Evolutionary conservation across 2,329 filamentous ascomycete species (phyloP).

Genomic region (Orbilia ellipsospora): DNA sequence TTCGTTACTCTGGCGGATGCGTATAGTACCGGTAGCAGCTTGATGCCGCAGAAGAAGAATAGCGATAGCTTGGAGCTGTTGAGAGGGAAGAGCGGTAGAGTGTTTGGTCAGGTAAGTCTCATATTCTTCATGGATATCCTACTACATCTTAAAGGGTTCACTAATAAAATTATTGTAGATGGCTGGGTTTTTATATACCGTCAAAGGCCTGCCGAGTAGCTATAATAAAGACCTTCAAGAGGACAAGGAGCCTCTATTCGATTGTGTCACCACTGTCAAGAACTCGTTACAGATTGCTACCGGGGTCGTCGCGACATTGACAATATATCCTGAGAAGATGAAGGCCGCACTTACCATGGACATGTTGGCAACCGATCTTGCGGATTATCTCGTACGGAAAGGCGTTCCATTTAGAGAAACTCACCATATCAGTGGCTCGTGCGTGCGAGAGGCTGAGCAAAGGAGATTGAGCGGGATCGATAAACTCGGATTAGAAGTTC

Average conservation of each 20-base stretch:
- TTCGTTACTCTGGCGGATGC: conserved; percentile 81
- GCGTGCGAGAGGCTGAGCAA: conserved; percentile 78
- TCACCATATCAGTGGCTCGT: conserved; percentile 79
- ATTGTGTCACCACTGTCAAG: conserved; percentile 81
- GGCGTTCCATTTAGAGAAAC: conserved; percentile 82
- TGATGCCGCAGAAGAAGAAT: conserved; percentile 91
- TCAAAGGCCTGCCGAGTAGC: conserved; percentile 79
- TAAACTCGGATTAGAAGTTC: conserved; percentile 73
- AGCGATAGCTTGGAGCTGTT: conserved; percentile 76
- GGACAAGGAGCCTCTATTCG: conserved; percentile 84
- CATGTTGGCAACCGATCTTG: conserved; percentile 81
- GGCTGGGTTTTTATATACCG: conserved; percentile 60
- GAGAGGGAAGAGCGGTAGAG: conserved; percentile 79
- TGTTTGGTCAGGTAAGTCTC: conserved; percentile 76
- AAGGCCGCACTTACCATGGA: conserved; percentile 79
- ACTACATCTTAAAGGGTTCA: neutral
- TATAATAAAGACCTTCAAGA: conserved; percentile 97
- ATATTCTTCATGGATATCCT: neutral
- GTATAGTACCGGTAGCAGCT: conserved; percentile 78
- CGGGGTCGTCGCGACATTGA: conserved; percentile 80
- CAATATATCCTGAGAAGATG: conserved; percentile 79
- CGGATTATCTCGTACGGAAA: conserved; percentile 73
- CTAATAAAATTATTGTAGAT: conserved; percentile 36
- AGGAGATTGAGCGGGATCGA: conserved; percentile 74
- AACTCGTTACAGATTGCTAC: conserved; percentile 86